Base-by-base conservation (phyloP, 2,329 filamentous ascomycete genomes). In the Chalaropsis ovoidea region DNA sequence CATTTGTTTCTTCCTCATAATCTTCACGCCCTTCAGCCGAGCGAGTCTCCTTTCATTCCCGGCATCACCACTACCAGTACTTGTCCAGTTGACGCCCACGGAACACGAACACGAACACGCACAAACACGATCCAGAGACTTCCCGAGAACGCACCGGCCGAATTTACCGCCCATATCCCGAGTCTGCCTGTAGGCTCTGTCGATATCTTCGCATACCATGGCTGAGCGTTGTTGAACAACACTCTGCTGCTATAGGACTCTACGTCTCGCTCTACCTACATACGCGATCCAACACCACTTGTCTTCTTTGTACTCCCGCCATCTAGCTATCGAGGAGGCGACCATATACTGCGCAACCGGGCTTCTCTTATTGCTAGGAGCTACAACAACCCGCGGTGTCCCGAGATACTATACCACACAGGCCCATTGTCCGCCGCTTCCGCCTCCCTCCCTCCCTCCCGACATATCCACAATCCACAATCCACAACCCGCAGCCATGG, bases 401-500 rank as follows among this genome's bases (percentile, higher is more conserved):
- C 42, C 31, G 22, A 47, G 19, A 22, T 63, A 19, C 15, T 7
- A 41, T 15, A 56, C 49, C 7, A 22, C 31, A 19, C 11, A 54
- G 15, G 27, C 15, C n/a, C 31, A 63, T 42, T 17, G 8, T 42
- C 22, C 17, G 6, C 45, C 8, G 11, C 62, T 4, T 6, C 27
- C 19, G 4, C 19, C 52, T 7, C 24, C 39, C 22, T 15, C 5
- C 47, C 19, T 17, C 43, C 17, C 17, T 8, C 22, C 24, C 10
- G 10, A n/a, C 35, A 62, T n/a, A n/a, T n/a, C n/a, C n/a, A n/a
- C n/a, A n/a, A n/a, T n/a, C n/a, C 24, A 17, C 31, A 49, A 43
- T 17, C 27, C 52, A n/a, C 27, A 47, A 15, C 17, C 22, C 24
- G 11, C 13, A 19, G 47, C 27, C 62, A 67, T 67, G 66, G 60